These are phyloP conservation scores for Porphyra umbilicalis DNA, from an alignment of 31 red algal species.

Conservation along the genomic window DNA sequence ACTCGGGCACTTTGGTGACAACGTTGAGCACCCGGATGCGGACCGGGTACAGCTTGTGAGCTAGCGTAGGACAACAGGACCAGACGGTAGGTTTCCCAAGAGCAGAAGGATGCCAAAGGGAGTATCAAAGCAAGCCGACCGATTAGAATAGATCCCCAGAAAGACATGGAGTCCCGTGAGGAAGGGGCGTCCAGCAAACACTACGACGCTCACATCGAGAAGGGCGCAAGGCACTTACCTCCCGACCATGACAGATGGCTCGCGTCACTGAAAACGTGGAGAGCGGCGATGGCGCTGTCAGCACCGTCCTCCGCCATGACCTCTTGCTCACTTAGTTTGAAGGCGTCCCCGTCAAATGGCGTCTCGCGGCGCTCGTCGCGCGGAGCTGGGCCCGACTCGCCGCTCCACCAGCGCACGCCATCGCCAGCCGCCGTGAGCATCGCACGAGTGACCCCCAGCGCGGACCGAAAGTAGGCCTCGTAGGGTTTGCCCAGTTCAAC, in stretches of 20 bases:
- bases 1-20: background rate
- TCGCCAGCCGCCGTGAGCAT: background rate
- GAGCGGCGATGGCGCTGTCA: background rate
- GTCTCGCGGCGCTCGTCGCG: background rate
- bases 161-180: no score
- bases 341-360: background rate
- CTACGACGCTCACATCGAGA: no score
- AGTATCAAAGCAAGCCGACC: background rate
- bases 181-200: background rate
- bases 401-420: background rate
- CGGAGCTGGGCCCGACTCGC: no score
- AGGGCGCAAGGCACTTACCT: no score
- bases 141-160: no score
- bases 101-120: no score
- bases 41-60: background rate
- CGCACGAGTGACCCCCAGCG: background rate
- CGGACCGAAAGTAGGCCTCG: background rate
- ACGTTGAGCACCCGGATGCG: background rate
- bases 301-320: background rate
- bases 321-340: background rate
- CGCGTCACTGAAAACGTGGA: background rate
- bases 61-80: no score
- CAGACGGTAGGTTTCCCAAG: no score
- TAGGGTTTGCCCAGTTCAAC: background rate
- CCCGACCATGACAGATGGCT: background rate